Percentiles rank a stretch among this genome's conserved stretches.
These are phyloP conservation scores for Jatropha podagrica DNA, from an alignment of 441 rosid species.

Conservation along the genomic window DNA sequence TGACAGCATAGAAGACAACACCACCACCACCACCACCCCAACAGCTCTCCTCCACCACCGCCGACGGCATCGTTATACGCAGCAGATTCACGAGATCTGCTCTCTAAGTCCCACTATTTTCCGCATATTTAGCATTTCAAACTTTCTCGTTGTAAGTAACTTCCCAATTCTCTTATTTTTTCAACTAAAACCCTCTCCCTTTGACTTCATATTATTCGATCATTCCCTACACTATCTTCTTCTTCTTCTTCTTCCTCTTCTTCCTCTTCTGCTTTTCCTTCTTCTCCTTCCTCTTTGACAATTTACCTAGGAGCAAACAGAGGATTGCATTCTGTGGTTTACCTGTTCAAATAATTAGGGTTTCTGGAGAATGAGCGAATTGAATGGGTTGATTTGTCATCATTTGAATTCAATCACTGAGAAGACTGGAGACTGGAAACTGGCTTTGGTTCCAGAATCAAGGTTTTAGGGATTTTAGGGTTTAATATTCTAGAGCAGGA, in stretches of 20 bases:
- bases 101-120: neutral
- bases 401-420: slow-evolving; percentile 27
- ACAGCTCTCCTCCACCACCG: neutral
- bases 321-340: neutral
- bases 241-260: neutral
- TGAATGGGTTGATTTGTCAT: neutral
- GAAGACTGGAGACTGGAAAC: slow-evolving; percentile 20
- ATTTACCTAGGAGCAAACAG: neutral
- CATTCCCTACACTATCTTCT: neutral
- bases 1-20: slow-evolving; percentile 13
- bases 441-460: slow-evolving; percentile 22
- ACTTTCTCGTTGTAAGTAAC: slow-evolving; percentile 4
- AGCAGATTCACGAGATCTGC: slow-evolving; percentile 12
- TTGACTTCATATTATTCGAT: slow-evolving; percentile 11
- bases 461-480: slow-evolving; percentile 44
- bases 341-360: slow-evolving; percentile 15
- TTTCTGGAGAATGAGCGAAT: neutral
- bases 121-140: neutral
- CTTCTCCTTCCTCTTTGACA: neutral
- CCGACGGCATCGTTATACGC: slow-evolving; percentile 11
- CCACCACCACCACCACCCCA: slow-evolving; percentile 12
- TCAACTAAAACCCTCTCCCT: neutral
- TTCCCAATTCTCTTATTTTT: slow-evolving; percentile 1
- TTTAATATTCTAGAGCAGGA: slow-evolving; percentile 31
- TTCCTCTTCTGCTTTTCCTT: neutral